phyloP scores from a whole-genome alignment of 495 filamentous ascomycete genomes.

The Sordaria brevicollis region DNA sequence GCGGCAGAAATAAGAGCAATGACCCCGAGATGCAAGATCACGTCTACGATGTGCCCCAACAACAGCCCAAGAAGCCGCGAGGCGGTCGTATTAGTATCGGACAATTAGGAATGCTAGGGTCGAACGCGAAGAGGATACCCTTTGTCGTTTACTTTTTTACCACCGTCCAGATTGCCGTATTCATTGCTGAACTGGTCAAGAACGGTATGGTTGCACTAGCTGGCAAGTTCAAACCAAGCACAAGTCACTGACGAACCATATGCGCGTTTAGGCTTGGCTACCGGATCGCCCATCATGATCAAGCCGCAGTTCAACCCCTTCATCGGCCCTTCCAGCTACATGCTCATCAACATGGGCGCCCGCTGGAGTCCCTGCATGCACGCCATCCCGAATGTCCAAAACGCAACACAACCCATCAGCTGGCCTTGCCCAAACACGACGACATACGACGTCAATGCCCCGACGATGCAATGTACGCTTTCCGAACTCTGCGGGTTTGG shows the following conservation, averaged over 20 bases:
- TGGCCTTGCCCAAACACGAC: conserved; percentile 77
- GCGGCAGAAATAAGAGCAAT: conserved; percentile 15
- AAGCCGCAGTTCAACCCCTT: conserved; percentile 87
- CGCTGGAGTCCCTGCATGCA: conserved; percentile 94
- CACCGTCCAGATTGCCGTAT: conserved; percentile 69
- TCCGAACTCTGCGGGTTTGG: conserved; percentile 72
- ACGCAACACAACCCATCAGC: conserved; percentile 16
- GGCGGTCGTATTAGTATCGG: conserved; percentile 29
- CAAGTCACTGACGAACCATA: not conserved
- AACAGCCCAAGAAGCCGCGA: conserved; percentile 15
- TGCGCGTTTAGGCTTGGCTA: conserved; percentile 35
- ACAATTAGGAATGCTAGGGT: conserved; percentile 39
- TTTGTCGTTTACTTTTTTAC: conserved; percentile 80
- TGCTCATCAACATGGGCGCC: conserved; percentile 94
- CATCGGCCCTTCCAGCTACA: conserved; percentile 84
- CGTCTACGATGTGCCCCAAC: conserved; percentile 32
- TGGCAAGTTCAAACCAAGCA: not conserved
- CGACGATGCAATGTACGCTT: conserved; percentile 53
- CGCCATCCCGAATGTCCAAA: conserved; percentile 56
- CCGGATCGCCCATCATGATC: conserved; percentile 71
- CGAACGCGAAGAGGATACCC: conserved; percentile 50
- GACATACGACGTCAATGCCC: conserved; percentile 29
- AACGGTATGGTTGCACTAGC: conserved; percentile 66
- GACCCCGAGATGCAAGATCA: conserved; percentile 38
- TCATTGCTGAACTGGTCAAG: conserved; percentile 78